phyloP scores from a whole-genome alignment of 1,284 basidiomycete genomes.

The Hemileia vastatrix region DNA sequence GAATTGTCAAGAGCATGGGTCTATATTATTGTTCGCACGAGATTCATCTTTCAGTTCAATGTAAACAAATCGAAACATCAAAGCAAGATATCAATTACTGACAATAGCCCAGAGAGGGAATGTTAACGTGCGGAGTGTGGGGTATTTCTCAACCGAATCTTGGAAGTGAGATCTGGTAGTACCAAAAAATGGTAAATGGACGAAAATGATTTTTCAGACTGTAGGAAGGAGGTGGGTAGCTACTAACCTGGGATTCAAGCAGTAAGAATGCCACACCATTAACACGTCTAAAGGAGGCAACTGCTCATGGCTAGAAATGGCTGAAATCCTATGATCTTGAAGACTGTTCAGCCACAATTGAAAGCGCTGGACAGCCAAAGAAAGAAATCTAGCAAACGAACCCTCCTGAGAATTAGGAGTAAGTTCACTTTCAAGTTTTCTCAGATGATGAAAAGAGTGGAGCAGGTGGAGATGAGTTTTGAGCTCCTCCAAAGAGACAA shows the following conservation, averaged over 20 bases:
- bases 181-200: not conserved
- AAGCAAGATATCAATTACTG: not conserved
- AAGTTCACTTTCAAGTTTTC: not conserved
- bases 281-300: conserved; percentile 28
- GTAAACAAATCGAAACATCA: no score
- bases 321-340: not conserved
- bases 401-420: no score
- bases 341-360: not conserved
- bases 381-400: not conserved
- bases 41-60: no score
- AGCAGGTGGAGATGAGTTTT: not conserved
- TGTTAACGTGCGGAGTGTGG: not conserved
- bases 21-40: no score
- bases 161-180: not conserved
- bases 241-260: conserved; percentile 25
- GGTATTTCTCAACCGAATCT: not conserved
- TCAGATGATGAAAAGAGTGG: not conserved
- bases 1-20: no score
- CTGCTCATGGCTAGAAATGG: no score
- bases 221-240: not conserved
- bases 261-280: conserved; percentile 30
- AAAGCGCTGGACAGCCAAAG: not conserved
- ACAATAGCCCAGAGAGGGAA: not conserved
- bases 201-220: conserved; percentile 4
- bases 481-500: not conserved